Conservation (phyloP, 2,329 filamentous ascomycete genomes). For the Alternaria gansuensis region DNA sequence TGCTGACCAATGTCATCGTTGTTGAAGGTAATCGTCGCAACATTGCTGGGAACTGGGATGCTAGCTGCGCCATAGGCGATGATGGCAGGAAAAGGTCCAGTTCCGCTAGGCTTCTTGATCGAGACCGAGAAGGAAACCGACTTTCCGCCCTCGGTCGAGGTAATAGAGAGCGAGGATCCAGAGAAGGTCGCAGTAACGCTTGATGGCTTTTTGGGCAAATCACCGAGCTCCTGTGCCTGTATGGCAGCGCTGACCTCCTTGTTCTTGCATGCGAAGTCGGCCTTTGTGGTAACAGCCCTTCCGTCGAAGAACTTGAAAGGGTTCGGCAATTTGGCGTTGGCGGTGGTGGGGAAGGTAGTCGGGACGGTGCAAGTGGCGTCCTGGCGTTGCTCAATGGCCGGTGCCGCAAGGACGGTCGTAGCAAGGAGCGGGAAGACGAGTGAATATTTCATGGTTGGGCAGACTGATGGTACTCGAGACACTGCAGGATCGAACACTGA, state of each 20-base stretch:
- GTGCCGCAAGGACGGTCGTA: slow-evolving; percentile 42
- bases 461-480: slow-evolving; percentile 16
- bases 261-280: slow-evolving; percentile 51
- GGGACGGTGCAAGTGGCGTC: slow-evolving; percentile 41
- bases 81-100: slow-evolving; percentile 64
- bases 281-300: slow-evolving; percentile 46
- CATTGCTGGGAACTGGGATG: slow-evolving; percentile 63
- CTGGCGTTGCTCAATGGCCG: slow-evolving; percentile 45
- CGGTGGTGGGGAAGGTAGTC: slow-evolving; percentile 41
- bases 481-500: slow-evolving; percentile 16
- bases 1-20: slow-evolving; percentile 67
- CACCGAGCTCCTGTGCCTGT: slow-evolving; percentile 52
- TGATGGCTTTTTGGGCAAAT: slow-evolving; percentile 50
- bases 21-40: slow-evolving; percentile 67
- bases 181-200: slow-evolving; percentile 46
- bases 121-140: slow-evolving; percentile 51
- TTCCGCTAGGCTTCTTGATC: slow-evolving; percentile 54
- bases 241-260: slow-evolving; percentile 49
- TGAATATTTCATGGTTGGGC: slow-evolving; percentile 46
- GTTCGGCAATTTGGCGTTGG: slow-evolving; percentile 49
- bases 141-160: slow-evolving; percentile 45
- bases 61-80: slow-evolving; percentile 65
- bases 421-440: slow-evolving; percentile 43
- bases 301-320: slow-evolving; percentile 53
- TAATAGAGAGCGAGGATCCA: slow-evolving; percentile 48